Base-by-base conservation (phyloP, 345 rosid species). In the Alliaria petiolata region DNA sequence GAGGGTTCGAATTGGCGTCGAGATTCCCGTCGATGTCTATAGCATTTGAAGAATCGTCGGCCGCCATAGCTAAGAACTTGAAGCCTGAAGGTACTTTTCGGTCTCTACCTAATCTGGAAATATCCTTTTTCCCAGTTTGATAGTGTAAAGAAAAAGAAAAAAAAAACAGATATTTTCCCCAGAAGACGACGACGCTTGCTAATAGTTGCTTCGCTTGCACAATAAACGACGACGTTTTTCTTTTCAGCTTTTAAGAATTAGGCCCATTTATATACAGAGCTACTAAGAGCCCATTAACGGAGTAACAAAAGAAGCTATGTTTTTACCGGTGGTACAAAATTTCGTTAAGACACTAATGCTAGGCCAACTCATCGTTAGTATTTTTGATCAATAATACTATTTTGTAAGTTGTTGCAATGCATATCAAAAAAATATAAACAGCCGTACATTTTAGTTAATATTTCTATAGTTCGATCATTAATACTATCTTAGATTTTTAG, bases 31-130 rank as follows among this genome's bases (percentile, higher is more conserved):
- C 78, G 17, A 82, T 19, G 36, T 75, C 65, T 4, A 34, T 8
- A 58, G 81, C 28, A 61, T 57, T 74, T 4, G 91, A 65, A 78
- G 85, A 80, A 80, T 81, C 80, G 62, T 42, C 20, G 14, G 56
- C 78, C 55, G 80, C 86, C 95, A 88, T 86, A 65, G 20, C 63
- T 39, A 17, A 50, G 42, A 20, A 64, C 12, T 6, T 61, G 52
- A 57, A 73, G 26, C 35, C 52, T 39, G 31, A 49, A 26, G 67
- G 1, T 69, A 36, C 31, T 59, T 49, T 35, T 14, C 39, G 44
- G n/a, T 52, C n/a, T 38, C 53, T 14, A 43, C 69, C 76, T 20
- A 62, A 71, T 71, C 76, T 61, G 60, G 25, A 70, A 59, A 70
- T 36, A 59, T 58, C 38, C 47, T 47, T 58, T 47, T 36, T 12